Evolutionary conservation across 805 yeast species (phyloP).

Genomic region (Millerozyma miso): DNA sequence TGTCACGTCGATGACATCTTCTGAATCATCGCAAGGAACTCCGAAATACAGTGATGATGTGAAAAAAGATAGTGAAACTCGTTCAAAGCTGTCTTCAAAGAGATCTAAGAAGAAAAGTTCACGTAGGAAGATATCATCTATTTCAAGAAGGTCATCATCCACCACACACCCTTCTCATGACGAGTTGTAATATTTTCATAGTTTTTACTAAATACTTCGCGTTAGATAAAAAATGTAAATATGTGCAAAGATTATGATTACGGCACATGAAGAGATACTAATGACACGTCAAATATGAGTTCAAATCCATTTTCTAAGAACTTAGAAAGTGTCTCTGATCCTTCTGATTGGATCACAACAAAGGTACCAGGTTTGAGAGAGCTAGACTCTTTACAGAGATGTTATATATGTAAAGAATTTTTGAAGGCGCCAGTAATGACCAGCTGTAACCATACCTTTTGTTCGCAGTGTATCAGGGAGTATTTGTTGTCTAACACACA

Average conservation of each 20-base stretch:
- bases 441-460: constrained; percentile 83
- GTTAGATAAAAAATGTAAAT: background rate
- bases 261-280: background rate
- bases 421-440: constrained; percentile 77
- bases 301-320: constrained; percentile 11
- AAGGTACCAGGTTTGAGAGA: constrained; percentile 51
- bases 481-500: constrained; percentile 53
- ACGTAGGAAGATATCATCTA: no score
- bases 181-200: constrained; percentile 7
- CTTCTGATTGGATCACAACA: constrained; percentile 65
- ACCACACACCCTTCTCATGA: constrained; percentile 1
- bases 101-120: background rate
- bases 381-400: constrained; percentile 69
- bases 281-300: constrained; percentile 7
- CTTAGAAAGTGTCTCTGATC: constrained; percentile 47
- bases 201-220: background rate
- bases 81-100: background rate
- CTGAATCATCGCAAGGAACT: background rate
- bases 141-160: background rate
- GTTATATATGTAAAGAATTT: constrained; percentile 86
- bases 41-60: no score
- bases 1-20: background rate
- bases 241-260: background rate
- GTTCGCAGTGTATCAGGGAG: constrained; percentile 80
- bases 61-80: background rate